These are phyloP conservation scores for Linnemannia zychae DNA, from an alignment of 192 early-diverging fungal species.

Conservation along the genomic window DNA sequence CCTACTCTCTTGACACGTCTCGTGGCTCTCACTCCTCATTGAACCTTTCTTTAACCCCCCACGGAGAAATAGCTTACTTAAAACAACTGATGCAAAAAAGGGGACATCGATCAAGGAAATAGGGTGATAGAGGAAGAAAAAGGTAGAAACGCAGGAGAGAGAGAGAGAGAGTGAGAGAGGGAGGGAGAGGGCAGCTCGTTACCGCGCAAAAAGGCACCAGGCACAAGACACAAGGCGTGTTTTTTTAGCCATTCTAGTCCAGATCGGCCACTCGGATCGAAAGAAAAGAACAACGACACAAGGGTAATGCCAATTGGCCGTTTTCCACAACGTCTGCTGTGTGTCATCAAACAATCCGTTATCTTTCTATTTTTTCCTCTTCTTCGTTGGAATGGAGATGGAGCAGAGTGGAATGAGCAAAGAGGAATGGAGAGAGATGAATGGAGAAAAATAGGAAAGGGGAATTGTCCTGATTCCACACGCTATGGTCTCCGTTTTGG, in stretches of 20 bases:
- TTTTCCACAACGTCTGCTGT: not conserved
- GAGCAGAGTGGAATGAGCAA: not conserved
- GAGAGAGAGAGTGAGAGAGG: not conserved
- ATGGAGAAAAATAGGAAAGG: not conserved
- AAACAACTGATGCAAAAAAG: not conserved
- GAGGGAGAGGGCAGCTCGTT: not conserved
- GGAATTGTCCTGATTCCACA: constrained; percentile 4
- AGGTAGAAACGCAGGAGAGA: not conserved
- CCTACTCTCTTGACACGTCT: no score
- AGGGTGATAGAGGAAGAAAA: not conserved
- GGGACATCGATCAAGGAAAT: not conserved
- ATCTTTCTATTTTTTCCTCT: not conserved
- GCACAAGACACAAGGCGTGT: not conserved
- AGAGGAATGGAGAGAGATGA: not conserved
- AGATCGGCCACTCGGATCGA: not conserved
- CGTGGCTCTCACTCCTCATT: no score
- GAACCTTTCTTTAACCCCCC: no score
- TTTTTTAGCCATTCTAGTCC: not conserved
- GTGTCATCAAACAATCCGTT: not conserved
- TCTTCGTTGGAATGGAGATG: not conserved
- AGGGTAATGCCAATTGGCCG: not conserved
- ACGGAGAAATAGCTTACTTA: not conserved
- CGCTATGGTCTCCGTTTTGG: not conserved
- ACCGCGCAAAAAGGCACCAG: not conserved
- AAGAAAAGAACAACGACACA: not conserved